Conservation (phyloP, 2,329 filamentous ascomycete genomes). For the Pseudogymnoascus sp. region DNA sequence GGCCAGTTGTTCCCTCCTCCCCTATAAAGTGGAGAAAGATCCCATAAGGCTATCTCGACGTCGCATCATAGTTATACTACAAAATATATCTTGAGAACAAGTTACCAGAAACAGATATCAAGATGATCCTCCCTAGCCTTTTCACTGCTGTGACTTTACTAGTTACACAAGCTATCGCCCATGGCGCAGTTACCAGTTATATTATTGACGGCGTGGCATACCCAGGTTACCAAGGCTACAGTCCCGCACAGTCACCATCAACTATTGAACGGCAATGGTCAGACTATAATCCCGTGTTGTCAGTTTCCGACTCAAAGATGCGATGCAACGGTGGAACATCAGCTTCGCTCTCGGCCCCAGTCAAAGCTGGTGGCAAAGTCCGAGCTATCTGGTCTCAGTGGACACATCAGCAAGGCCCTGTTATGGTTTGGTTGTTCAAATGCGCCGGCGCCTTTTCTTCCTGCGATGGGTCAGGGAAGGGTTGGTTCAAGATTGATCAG, state of each 20-base stretch:
- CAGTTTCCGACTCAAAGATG: slow-evolving; percentile 40
- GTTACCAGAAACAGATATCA: slow-evolving; percentile 13
- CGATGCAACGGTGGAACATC: slow-evolving; percentile 48
- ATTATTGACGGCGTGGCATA: slow-evolving; percentile 37
- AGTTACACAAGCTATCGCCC: slow-evolving; percentile 26
- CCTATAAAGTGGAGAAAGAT: neutral
- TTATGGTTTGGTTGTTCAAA: slow-evolving; percentile 50
- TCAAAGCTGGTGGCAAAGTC: slow-evolving; percentile 40
- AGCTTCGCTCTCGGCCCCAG: slow-evolving; percentile 36
- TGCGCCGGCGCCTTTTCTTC: slow-evolving; percentile 40
- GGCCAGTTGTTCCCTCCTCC: neutral
- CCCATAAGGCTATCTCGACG: neutral
- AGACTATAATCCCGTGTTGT: slow-evolving; percentile 48
- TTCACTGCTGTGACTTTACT: slow-evolving; percentile 28
- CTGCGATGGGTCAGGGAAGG: slow-evolving; percentile 43
- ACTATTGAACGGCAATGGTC: slow-evolving; percentile 52
- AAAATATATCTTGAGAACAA: neutral
- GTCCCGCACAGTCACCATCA: slow-evolving; percentile 38
- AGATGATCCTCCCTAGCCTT: slow-evolving; percentile 31
- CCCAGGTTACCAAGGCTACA: slow-evolving; percentile 41
- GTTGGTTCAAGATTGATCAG: slow-evolving; percentile 54
- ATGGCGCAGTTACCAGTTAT: slow-evolving; percentile 40
- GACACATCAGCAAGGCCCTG: slow-evolving; percentile 50
- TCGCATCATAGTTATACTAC: neutral
- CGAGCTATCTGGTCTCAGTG: slow-evolving; percentile 47